Evolutionary conservation across 352 stramenopile species (phyloP), one percentile per base, ranked within the genome.

Genomic region (Phytophthora citrophthora): DNA sequence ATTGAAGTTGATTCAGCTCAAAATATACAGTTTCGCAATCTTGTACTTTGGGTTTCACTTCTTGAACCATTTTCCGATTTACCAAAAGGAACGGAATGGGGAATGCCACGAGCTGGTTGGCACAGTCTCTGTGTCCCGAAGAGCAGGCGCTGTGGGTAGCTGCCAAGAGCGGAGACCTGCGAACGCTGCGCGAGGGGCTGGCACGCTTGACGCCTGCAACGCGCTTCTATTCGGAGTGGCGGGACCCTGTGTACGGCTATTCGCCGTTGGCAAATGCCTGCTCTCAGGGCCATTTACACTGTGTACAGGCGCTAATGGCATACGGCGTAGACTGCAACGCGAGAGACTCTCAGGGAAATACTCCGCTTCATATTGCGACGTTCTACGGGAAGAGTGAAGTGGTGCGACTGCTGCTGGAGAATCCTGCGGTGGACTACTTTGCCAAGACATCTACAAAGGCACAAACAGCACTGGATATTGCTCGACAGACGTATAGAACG

Each of bases 141-240:
- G 86, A 94, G 71, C 86, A 96, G 60, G 70, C 80, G 45, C 54
- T 93, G 27, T 96, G 86, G 84, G 56, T 91, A 11, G 83, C 80
- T 10, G 86, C 86, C 56, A 93, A 92, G 72, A 85, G 68, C 52
- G 86, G 88, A 24, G 81, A 94, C 67, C 38, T 80, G 20, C 64
- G 66, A 2, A 57, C 75, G 23, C 54, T 96, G 32, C 77, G 79
- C 36, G 52, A 72, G 29, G 82, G 76, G 36, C 59, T 93, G 49
- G 59, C 67, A 20, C 76, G 69, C 3, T 65, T 91, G 46, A 90
- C 79, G 48, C 75, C 81, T 11, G 66, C 77, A 51, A 92, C 78
- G 46, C 79, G 80, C 49, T 74, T 68, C 64, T 89, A 90, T 56
- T 51, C 89, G 51, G 84, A 94, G 61, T 93, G 84, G 80, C 61